A percentile compares a stretch with the other conserved stretches of the same genome.
These are phyloP conservation scores for Centaurea solstitialis DNA, from an alignment of 129 eudicot genomes.

Conservation along the genomic window DNA sequence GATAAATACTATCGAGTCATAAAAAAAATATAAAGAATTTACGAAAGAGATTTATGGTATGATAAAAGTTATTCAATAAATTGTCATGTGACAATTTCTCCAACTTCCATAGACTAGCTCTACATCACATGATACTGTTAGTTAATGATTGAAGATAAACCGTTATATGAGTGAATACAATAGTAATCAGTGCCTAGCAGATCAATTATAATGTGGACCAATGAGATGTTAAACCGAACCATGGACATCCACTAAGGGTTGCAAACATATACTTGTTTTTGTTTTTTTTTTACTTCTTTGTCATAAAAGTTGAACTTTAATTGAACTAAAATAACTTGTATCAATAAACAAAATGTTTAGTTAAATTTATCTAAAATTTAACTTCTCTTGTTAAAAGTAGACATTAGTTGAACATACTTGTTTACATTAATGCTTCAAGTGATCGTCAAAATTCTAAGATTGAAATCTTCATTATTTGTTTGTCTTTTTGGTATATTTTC, in stretches of 20 bases:
- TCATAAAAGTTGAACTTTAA: background rate
- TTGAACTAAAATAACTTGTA: background rate
- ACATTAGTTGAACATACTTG: background rate
- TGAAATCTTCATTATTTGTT: background rate
- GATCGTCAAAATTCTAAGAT: background rate
- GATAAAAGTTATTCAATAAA: background rate
- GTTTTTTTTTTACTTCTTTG: background rate
- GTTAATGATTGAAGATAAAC: background rate
- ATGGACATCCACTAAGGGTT: background rate
- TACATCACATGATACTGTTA: too few relatives aligned
- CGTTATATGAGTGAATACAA: background rate
- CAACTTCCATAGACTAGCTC: background rate
- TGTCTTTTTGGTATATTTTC: background rate
- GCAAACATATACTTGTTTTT: background rate
- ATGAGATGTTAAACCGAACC: background rate
- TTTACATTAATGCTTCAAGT: background rate
- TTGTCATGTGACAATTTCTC: background rate
- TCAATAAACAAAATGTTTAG: background rate
- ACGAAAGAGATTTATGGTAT: background rate
- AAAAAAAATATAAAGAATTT: too few relatives aligned
- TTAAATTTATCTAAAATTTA: background rate
- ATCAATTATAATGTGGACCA: background rate
- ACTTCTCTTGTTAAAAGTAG: background rate
- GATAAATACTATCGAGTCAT: background rate
- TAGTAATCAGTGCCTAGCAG: background rate